Evolutionary conservation across 352 stramenopile species (phyloP).

Genomic region (Phytophthora cryptogea): DNA sequence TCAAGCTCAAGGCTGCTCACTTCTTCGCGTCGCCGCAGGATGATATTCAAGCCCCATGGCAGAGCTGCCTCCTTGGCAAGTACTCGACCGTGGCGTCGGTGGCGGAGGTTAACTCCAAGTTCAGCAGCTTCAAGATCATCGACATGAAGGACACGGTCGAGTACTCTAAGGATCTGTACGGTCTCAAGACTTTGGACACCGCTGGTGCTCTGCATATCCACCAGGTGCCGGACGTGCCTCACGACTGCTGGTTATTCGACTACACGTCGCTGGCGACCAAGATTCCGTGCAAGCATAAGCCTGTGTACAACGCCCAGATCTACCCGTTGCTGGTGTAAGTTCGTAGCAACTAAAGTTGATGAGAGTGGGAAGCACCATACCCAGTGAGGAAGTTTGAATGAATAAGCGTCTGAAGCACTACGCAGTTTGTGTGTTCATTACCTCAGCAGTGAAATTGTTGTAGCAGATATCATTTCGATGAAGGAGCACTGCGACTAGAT

Average conservation of each 20-base stretch:
- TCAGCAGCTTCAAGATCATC: conserved; percentile 33
- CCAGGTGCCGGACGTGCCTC: conserved; percentile 32
- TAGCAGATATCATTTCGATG: too few species aligned
- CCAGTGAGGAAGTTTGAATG: too few species aligned
- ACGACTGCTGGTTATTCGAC: conserved; percentile 52
- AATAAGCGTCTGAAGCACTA: too few species aligned
- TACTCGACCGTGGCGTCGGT: conserved; percentile 42
- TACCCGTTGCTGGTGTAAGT: conserved; percentile 33
- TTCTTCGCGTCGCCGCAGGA: conserved; percentile 55
- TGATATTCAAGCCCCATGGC: conserved; percentile 46
- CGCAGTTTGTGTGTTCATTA: too few species aligned
- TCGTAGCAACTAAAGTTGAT: too few species aligned
- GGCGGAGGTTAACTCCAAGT: conserved; percentile 39
- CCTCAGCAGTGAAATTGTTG: too few species aligned
- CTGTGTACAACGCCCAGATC: conserved; percentile 38
- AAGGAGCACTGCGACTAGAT: too few species aligned
- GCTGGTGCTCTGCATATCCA: conserved; percentile 30
- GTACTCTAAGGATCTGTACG: conserved; percentile 45
- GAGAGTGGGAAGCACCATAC: too few species aligned
- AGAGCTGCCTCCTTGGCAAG: conserved; percentile 39
- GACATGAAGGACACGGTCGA: conserved; percentile 40
- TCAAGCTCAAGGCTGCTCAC: conserved; percentile 44
- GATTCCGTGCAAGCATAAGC: conserved; percentile 28
- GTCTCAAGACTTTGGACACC: conserved; percentile 41
- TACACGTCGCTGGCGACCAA: conserved; percentile 38